Evolutionary conservation across 192 early-diverging fungal species (phyloP).

Genomic region (Coemansia sp.): DNA sequence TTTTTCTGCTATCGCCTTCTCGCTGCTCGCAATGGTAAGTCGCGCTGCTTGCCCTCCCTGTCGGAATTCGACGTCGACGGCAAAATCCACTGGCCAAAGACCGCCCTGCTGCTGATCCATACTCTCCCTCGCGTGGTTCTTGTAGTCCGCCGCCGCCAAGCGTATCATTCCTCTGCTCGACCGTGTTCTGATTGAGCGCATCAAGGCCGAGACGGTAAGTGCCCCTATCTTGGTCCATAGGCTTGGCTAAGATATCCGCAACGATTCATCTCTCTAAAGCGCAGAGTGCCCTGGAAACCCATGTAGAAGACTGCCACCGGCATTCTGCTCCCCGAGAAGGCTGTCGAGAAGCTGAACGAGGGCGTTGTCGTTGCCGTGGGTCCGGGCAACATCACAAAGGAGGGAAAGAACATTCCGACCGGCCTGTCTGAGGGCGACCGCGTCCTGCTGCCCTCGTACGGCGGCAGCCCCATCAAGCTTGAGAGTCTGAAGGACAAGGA

Average conservation of each 20-base stretch:
- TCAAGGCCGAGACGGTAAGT: constrained; percentile 76
- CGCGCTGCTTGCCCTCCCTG: neutral
- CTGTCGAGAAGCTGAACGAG: constrained; percentile 96
- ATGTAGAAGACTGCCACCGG: constrained; percentile 92
- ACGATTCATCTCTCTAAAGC: no score
- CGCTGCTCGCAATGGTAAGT: constrained; percentile 2
- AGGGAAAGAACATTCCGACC: constrained; percentile 75
- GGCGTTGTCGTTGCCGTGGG: constrained; percentile 92
- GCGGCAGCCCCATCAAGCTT: constrained; percentile 92
- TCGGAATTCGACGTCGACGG: neutral
- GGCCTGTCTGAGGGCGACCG: constrained; percentile 88
- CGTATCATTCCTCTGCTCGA: constrained; percentile 95
- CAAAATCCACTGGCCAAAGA: neutral
- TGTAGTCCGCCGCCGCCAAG: constrained; percentile 56
- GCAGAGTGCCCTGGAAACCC: neutral
- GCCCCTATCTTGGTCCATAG: neutral
- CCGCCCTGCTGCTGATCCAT: no score
- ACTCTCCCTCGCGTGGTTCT: no score
- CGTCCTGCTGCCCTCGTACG: constrained; percentile 92
- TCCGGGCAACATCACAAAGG: constrained; percentile 82
- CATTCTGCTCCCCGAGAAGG: constrained; percentile 97
- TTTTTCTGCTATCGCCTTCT: neutral
- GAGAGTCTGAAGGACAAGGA: constrained; percentile 69
- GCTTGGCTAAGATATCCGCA: neutral
- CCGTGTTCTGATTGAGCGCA: constrained; percentile 94